A percentile compares a stretch with the other conserved stretches of the same genome.
These are phyloP conservation scores for Vaccinium vitisidaea DNA, from an alignment of 148 eudicot genomes.

Conservation along the genomic window DNA sequence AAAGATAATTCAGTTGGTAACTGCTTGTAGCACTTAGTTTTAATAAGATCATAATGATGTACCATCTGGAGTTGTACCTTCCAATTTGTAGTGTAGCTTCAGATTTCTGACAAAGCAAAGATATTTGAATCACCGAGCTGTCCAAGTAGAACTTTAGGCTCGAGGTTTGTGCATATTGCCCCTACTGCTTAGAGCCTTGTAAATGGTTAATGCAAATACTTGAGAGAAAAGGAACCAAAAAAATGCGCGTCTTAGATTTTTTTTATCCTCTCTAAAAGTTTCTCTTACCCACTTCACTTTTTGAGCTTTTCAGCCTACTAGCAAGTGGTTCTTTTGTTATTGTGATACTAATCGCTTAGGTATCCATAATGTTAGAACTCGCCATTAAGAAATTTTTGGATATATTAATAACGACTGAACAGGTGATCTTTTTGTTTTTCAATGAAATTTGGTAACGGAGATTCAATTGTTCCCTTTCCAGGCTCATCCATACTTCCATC, in stretches of 20 bases:
- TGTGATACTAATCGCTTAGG: neutral
- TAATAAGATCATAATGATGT: neutral
- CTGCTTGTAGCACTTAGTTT: neutral
- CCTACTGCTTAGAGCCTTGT: neutral
- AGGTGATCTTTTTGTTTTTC: neutral
- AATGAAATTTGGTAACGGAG: neutral
- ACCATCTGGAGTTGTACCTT: neutral
- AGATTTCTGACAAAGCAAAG: neutral
- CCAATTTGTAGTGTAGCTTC: neutral
- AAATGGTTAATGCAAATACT: neutral
- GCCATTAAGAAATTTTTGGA: neutral
- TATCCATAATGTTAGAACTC: neutral
- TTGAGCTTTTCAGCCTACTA: neutral
- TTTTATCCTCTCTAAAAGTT: neutral
- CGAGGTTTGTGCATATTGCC: neutral
- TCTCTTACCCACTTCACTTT: neutral
- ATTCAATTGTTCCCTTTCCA: slow-evolving; percentile 14
- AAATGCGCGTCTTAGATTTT: neutral
- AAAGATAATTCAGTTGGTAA: neutral
- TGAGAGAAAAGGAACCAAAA: neutral
- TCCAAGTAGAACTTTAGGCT: neutral
- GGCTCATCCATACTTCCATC: slow-evolving; percentile 84
- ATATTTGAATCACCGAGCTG: neutral
- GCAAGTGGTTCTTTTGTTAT: neutral
- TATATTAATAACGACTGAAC: neutral